Percentiles rank a stretch among this genome's conserved stretches.
Conservation (phyloP, 2,329 filamentous ascomycete genomes). For the Juglanconis oblonga region DNA sequence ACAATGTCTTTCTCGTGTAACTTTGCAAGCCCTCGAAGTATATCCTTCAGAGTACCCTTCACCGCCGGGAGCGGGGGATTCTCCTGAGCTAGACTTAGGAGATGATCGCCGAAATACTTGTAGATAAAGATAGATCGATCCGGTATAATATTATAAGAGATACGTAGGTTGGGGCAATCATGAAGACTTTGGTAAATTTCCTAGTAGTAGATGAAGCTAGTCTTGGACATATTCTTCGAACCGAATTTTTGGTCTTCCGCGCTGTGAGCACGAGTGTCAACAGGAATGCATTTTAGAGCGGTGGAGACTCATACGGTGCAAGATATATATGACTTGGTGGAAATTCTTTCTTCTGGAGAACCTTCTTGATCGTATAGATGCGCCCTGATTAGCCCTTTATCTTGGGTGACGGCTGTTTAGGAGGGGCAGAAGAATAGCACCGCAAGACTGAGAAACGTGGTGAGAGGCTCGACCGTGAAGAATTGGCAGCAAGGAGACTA, state of each 20-base stretch:
- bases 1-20: constrained; percentile 4
- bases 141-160: constrained; percentile 5
- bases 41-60: neutral
- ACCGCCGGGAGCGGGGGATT: neutral
- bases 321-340: constrained; percentile 3
- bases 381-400: neutral
- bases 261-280: constrained; percentile 1
- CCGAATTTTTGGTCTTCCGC: constrained; percentile 3
- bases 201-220: constrained; percentile 5
- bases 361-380: neutral
- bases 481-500: neutral
- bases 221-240: neutral
- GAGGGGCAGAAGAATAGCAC: neutral
- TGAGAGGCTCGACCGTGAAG: constrained; percentile 1
- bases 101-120: constrained; percentile 1
- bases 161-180: constrained; percentile 1
- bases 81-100: neutral
- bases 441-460: constrained; percentile 1
- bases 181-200: neutral
- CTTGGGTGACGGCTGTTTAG: neutral
- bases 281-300: neutral
- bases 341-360: constrained; percentile 3
- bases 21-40: neutral
- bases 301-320: neutral
- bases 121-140: constrained; percentile 3